Base-by-base conservation (phyloP, 2,329 filamentous ascomycete species). In the Penicillium crustosum region DNA sequence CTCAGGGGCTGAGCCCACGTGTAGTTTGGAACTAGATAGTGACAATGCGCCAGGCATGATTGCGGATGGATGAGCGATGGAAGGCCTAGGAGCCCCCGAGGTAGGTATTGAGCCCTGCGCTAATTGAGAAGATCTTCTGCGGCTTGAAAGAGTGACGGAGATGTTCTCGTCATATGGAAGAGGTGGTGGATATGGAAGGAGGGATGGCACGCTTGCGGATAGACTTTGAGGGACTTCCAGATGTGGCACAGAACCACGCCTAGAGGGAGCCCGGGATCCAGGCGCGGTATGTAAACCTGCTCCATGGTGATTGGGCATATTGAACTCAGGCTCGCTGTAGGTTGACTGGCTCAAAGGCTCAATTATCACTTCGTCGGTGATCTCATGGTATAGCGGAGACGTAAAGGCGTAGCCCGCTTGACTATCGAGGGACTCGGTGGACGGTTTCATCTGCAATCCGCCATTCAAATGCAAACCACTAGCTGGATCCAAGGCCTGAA, bases 101-200 rank as follows among this genome's bases (percentile, higher is more conserved):
- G 59, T 49, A 12, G 48, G 59, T 15, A 63, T 56, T 12, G 62
- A 44, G 13, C 58, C 51, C 6, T 66, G n/a, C 10, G 29, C 50
- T 23, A 53, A 57, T 36, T 65, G 55, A 10, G 59, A 19, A 2
- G 52, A 39, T 25, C 57, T 58, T 19, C 62, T 57, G 17, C 60
- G 70, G 15, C 65, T 66, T 33, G 70, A 53, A 15, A 66, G 61
- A 10, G 68, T 67, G 52, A 76, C 65, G 6, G 70, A 60, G 33
- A 76, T 71, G 45, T 76, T 66, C 35, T 67, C 58, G 15, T 76
- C 74, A 43, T 73, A 72, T 2, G 72, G 73, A 3, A 77, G 53
- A 12, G 68, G 56, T 27, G 57, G 55, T 21, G 58, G 45, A 39
- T 66, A 66, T 25, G 67, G 61, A n/a, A 68, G 23, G 44, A 66